A percentile compares a stretch with the other conserved stretches of the same genome.
phyloP scores from a whole-genome alignment of 2,329 filamentous ascomycete genomes.

The Aspergillus jensenii region DNA sequence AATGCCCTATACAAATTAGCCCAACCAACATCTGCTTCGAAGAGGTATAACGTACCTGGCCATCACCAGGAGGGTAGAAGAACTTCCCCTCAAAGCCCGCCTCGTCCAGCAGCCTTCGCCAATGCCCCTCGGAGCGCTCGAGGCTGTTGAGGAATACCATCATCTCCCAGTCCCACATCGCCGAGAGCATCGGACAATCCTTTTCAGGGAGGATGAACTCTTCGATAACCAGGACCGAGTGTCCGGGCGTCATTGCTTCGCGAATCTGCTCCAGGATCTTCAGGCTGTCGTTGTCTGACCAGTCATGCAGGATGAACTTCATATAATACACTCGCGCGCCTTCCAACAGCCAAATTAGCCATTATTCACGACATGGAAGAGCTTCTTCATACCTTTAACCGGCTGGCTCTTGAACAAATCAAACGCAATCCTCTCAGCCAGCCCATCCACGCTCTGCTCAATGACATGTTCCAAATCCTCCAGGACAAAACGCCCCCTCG shows the following conservation, averaged over 20 bases:
- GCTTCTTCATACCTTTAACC: neutral
- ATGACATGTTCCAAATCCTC: slow-evolving; percentile 10
- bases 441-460: neutral
- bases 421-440: slow-evolving; percentile 2
- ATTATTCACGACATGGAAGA: neutral
- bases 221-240: slow-evolving; percentile 27
- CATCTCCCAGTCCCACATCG: slow-evolving; percentile 25
- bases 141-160: slow-evolving; percentile 27
- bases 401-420: slow-evolving; percentile 13
- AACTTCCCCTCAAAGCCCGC: slow-evolving; percentile 20
- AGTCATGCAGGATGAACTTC: slow-evolving; percentile 34
- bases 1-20: neutral
- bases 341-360: neutral
- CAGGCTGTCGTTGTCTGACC: slow-evolving; percentile 27
- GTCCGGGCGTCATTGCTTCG: slow-evolving; percentile 23
- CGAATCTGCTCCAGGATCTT: slow-evolving; percentile 22
- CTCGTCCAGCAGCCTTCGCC: slow-evolving; percentile 17
- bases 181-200: slow-evolving; percentile 18
- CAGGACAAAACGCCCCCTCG: slow-evolving; percentile 2
- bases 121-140: slow-evolving; percentile 22
- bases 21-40: neutral
- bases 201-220: slow-evolving; percentile 27
- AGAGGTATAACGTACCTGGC: slow-evolving; percentile 3
- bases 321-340: slow-evolving; percentile 20
- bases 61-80: slow-evolving; percentile 19